These are phyloP conservation scores for Triangularia verruculosa DNA, from an alignment of 2,329 filamentous ascomycete species.

Conservation along the genomic window DNA sequence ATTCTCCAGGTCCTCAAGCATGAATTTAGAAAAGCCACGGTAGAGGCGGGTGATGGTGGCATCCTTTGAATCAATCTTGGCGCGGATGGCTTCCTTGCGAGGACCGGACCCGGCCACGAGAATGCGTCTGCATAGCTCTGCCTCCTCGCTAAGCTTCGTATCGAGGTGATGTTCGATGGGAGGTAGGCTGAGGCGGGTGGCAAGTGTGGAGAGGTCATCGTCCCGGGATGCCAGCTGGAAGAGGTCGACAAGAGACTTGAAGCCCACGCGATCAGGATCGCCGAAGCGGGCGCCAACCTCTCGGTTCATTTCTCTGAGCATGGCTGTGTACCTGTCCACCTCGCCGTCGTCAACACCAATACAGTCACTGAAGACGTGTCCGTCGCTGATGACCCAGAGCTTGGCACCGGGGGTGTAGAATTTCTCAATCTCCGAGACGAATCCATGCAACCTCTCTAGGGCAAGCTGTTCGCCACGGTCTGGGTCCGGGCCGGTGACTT, in stretches of 20 bases:
- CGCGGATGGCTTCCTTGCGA: constrained; percentile 14
- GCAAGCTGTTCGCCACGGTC: constrained; percentile 23
- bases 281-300: constrained; percentile 13
- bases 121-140: constrained; percentile 21
- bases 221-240: constrained; percentile 11
- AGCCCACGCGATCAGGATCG: constrained; percentile 12
- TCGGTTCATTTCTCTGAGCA: constrained; percentile 19
- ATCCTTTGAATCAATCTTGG: constrained; percentile 23
- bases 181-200: constrained; percentile 13
- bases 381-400: constrained; percentile 24
- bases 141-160: constrained; percentile 20
- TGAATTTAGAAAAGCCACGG: constrained; percentile 23
- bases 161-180: constrained; percentile 18
- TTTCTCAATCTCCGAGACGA: constrained; percentile 16
- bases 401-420: constrained; percentile 16
- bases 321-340: constrained; percentile 20
- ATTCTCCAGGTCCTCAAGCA: constrained; percentile 22
- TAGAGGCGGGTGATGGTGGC: constrained; percentile 20
- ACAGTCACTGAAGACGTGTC: constrained; percentile 24
- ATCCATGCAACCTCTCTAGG: constrained; percentile 19
- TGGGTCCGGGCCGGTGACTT: constrained; percentile 18
- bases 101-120: constrained; percentile 20
- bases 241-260: constrained; percentile 22
- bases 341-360: constrained; percentile 22
- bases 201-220: constrained; percentile 3